These are phyloP conservation scores for Pseudogymnoascus sp. DNA, from an alignment of 2,329 filamentous ascomycete species.

Conservation along the genomic window DNA sequence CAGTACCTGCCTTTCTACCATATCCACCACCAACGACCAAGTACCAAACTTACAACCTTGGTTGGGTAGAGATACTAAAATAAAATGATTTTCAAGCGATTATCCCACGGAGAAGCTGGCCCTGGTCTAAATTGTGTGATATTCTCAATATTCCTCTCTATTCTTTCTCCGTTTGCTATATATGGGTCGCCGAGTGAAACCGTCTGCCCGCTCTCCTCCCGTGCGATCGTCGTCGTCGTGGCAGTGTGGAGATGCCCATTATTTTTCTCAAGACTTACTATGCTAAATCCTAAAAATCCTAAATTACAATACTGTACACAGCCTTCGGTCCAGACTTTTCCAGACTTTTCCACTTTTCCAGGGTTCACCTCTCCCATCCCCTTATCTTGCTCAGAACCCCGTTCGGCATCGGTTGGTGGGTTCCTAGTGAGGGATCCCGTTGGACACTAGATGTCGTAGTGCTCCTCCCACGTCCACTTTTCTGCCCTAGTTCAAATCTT, in stretches of 20 bases:
- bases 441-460: constrained; percentile 3
- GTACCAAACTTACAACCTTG: background rate
- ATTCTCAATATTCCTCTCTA: background rate
- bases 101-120: background rate
- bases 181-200: too few relatives aligned
- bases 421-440: constrained; percentile 2
- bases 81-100: background rate
- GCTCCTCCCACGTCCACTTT: background rate
- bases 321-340: background rate
- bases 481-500: background rate
- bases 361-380: background rate
- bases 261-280: background rate
- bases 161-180: background rate
- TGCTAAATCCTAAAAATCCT: background rate
- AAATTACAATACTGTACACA: background rate
- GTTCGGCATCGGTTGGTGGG: background rate
- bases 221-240: background rate
- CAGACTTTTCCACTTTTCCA: background rate
- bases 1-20: background rate
- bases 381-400: constrained; percentile 7
- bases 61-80: background rate
- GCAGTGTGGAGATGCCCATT: background rate
- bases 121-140: background rate
- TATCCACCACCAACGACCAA: background rate
- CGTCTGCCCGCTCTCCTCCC: background rate